phyloP scores from a whole-genome alignment of 495 filamentous ascomycete genomes.

The Neurospora sp. region DNA sequence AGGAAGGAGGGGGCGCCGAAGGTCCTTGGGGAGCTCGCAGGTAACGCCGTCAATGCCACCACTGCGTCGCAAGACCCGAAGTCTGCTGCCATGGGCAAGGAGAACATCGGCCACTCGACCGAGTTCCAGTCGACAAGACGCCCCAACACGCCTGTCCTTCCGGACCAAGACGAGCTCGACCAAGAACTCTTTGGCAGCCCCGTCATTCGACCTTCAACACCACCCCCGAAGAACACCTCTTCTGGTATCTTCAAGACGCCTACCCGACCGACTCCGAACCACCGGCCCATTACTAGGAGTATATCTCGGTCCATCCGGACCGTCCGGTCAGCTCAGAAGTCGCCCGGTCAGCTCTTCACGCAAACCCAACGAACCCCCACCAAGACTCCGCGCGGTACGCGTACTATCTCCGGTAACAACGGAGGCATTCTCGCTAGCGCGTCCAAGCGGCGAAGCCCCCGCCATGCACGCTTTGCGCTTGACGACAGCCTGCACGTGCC shows the following conservation, averaged over 20 bases:
- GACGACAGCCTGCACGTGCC: constrained; percentile 9
- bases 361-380: constrained; percentile 34
- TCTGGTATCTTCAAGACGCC: constrained; percentile 45
- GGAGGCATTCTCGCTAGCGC: constrained; percentile 9
- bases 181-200: constrained; percentile 49
- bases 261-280: constrained; percentile 45
- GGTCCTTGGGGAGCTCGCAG: constrained; percentile 45
- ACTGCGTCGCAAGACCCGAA: constrained; percentile 25
- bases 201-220: constrained; percentile 48
- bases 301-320: constrained; percentile 42
- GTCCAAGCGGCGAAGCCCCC: constrained; percentile 31
- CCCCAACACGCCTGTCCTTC: constrained; percentile 15
- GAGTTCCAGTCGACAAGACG: constrained; percentile 4
- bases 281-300: constrained; percentile 47
- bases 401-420: constrained; percentile 10
- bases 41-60: constrained; percentile 46
- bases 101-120: constrained; percentile 14
- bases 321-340: constrained; percentile 22
- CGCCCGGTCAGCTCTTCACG: constrained; percentile 21
- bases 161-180: constrained; percentile 37
- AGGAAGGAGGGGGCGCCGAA: constrained; percentile 50
- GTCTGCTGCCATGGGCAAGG: constrained; percentile 30
- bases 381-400: constrained; percentile 26
- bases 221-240: constrained; percentile 42
- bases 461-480: constrained; percentile 21